These are phyloP conservation scores for Fonsecaea nubica DNA, from an alignment of 2,329 filamentous ascomycete species.

Conservation along the genomic window DNA sequence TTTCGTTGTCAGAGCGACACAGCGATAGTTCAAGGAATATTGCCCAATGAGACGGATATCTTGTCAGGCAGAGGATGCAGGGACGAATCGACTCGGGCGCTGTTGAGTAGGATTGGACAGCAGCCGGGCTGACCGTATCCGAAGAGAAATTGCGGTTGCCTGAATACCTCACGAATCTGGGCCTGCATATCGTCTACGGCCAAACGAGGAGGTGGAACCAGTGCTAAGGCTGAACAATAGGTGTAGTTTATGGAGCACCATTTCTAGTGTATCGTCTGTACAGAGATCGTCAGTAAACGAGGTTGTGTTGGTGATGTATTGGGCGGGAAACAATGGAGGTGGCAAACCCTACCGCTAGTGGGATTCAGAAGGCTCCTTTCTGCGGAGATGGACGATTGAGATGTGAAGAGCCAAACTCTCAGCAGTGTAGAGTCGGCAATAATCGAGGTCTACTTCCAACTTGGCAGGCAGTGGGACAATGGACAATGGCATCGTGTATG, in stretches of 20 bases:
- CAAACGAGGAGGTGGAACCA: background rate
- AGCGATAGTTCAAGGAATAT: background rate
- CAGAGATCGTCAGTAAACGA: background rate
- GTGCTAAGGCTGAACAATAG: background rate
- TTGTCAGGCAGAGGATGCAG: background rate
- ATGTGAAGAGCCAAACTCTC: background rate
- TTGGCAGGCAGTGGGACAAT: background rate
- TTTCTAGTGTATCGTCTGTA: background rate
- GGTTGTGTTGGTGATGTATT: background rate
- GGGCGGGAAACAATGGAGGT: background rate
- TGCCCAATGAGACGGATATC: background rate
- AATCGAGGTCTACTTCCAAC: background rate
- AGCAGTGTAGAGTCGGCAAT: background rate
- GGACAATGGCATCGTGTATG: background rate
- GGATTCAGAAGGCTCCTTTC: background rate
- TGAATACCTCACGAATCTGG: background rate
- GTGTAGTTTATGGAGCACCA: background rate
- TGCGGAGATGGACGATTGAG: background rate
- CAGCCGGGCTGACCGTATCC: background rate
- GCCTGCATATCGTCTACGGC: background rate
- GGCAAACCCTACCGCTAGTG: conserved; percentile 13
- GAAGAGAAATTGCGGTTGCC: conserved; percentile 13
- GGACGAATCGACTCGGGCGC: background rate
- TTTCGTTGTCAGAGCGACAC: background rate
- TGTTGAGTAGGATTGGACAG: background rate